phyloP scores from a whole-genome alignment of 192 early-diverging fungal species.

The Lobosporangium transversale region DNA sequence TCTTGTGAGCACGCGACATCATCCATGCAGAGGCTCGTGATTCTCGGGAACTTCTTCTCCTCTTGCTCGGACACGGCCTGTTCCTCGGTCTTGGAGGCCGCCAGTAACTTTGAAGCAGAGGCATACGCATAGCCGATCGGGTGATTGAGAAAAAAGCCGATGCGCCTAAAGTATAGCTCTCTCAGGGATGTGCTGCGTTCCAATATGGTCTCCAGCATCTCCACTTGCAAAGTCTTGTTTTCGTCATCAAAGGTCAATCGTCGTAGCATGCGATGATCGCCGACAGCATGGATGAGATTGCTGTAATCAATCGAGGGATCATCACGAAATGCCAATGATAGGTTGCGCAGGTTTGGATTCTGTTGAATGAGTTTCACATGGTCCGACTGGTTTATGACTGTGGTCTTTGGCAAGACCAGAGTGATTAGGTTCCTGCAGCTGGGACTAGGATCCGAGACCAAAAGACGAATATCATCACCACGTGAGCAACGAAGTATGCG shows the following conservation, averaged over 20 bases:
- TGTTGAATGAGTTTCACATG: constrained; percentile 12
- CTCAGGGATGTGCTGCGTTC: constrained; percentile 9
- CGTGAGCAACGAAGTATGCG: constrained; percentile 11
- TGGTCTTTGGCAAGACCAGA: constrained; percentile 24
- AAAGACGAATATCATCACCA: constrained; percentile 11
- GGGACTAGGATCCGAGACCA: neutral
- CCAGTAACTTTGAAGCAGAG: neutral
- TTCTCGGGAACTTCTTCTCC: constrained; percentile 1
- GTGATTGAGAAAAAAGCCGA: constrained; percentile 18
- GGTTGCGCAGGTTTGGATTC: constrained; percentile 8
- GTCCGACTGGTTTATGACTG: constrained; percentile 3
- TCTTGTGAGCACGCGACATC: constrained; percentile 14
- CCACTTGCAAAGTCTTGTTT: constrained; percentile 10
- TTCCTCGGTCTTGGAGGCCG: constrained; percentile 1
- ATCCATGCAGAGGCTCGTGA: constrained; percentile 17
- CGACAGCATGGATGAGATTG: constrained; percentile 10
- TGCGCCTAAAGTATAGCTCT: constrained; percentile 14
- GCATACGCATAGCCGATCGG: constrained; percentile 12
- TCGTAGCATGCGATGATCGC: constrained; percentile 1
- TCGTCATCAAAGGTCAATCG: constrained; percentile 7
- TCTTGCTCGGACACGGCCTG: neutral
- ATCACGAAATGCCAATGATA: constrained; percentile 14
- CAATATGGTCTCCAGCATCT: constrained; percentile 13
- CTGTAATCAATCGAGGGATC: constrained; percentile 3
- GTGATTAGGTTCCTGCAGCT: constrained; percentile 10